These are phyloP conservation scores for Rasamsonia emersonii DNA, from an alignment of 2,329 filamentous ascomycete genomes.

Conservation along the genomic window DNA sequence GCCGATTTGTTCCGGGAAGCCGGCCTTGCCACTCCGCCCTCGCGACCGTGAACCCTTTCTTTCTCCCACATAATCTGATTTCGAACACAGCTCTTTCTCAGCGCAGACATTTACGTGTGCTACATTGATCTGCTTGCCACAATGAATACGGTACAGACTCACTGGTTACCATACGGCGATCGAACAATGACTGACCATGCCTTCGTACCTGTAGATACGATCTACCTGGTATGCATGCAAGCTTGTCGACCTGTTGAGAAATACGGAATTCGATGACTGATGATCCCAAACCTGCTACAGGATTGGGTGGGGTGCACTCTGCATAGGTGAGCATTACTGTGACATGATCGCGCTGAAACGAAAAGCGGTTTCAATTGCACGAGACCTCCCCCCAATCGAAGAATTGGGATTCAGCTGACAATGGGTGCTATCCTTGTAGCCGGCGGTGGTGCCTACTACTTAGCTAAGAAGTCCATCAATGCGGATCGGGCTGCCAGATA, in stretches of 20 bases:
- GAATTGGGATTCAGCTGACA: neutral
- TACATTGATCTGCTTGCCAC: too few species aligned
- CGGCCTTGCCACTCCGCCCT: too few species aligned
- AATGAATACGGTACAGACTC: conserved; percentile 51
- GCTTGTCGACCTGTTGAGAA: neutral
- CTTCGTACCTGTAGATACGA: too few species aligned
- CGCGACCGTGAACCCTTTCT: too few species aligned
- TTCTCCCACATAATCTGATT: neutral
- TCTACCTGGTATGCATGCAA: conserved; percentile 47
- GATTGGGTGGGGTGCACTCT: conserved; percentile 86
- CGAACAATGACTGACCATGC: too few species aligned
- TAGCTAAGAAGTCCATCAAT: conserved; percentile 91
- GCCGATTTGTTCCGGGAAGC: too few species aligned
- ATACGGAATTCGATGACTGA: conserved; percentile 11
- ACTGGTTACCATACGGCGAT: too few species aligned
- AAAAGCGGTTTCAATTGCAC: neutral
- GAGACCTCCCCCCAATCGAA: neutral
- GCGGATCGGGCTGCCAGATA: conserved; percentile 69
- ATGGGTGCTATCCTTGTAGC: too few species aligned
- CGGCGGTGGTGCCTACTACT: conserved; percentile 87
- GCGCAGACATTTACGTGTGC: too few species aligned
- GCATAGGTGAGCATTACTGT: conserved; percentile 55
- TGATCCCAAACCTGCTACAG: conserved; percentile 39
- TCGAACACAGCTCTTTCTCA: too few species aligned
- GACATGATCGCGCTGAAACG: neutral